Conservation (phyloP, 2,329 filamentous ascomycete genomes). For the Phaeosphaeria sp. region DNA sequence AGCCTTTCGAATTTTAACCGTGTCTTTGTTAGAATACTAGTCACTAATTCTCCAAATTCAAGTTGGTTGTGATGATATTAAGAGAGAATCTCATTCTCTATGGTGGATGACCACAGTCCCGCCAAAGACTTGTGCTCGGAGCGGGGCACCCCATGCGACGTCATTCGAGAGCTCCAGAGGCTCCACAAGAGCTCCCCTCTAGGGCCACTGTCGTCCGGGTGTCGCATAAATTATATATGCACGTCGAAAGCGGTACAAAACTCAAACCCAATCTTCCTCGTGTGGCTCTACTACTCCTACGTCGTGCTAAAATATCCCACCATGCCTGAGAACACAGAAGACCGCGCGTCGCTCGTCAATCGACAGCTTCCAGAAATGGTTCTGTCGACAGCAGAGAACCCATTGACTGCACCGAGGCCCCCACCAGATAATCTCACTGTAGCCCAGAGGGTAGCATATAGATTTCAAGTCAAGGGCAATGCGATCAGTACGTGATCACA, state of each 20-base stretch:
- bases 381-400: slow-evolving; percentile 54
- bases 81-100: neutral
- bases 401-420: slow-evolving; percentile 51
- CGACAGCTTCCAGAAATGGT: slow-evolving; percentile 58
- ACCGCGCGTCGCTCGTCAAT: slow-evolving; percentile 53
- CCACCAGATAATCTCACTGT: slow-evolving; percentile 51
- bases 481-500: slow-evolving; percentile 54
- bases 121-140: neutral
- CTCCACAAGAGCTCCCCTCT: slow-evolving; percentile 8
- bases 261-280: too few species aligned
- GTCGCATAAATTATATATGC: neutral
- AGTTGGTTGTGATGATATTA: too few species aligned
- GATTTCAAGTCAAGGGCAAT: slow-evolving; percentile 61
- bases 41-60: too few species aligned
- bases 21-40: too few species aligned
- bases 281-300: neutral
- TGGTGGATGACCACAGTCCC: neutral
- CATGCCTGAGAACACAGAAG: slow-evolving; percentile 46
- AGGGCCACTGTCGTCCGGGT: slow-evolving; percentile 22
- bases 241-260: neutral
- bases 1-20: neutral
- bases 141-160: slow-evolving; percentile 18
- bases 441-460: slow-evolving; percentile 52
- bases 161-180: slow-evolving; percentile 8
- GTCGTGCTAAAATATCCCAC: slow-evolving; percentile 4